Conservation (phyloP, 192 early-diverging fungal genomes). For the Backusella parvicylindrica region DNA sequence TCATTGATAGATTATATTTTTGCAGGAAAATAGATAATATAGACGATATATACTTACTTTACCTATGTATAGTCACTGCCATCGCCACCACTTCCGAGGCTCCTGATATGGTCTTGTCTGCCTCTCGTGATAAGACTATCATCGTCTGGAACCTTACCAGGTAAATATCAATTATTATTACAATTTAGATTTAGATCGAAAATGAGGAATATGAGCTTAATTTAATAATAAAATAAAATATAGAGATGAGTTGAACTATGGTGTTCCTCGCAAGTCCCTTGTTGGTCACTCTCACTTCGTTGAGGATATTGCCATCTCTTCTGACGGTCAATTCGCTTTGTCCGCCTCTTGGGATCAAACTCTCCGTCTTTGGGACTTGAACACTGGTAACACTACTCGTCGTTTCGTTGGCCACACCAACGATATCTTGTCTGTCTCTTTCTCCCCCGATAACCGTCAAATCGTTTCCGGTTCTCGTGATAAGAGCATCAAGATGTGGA, state of each 20-base stretch:
- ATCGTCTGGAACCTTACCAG: constrained; percentile 94
- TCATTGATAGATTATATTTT: background rate
- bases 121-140: constrained; percentile 98
- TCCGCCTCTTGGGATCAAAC: constrained; percentile 99
- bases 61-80: constrained; percentile 70
- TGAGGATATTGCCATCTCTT: constrained; percentile 96
- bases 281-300: constrained; percentile 99
- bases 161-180: background rate
- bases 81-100: constrained; percentile 95
- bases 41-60: background rate
- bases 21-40: constrained; percentile 1
- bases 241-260: constrained; percentile 89
- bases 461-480: constrained; percentile 98
- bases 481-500: constrained; percentile 98
- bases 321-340: constrained; percentile 97
- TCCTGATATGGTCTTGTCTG: constrained; percentile 95
- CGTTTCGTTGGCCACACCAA: constrained; percentile 96
- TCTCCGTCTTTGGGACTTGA: constrained; percentile 98
- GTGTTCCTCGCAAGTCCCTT: constrained; percentile 85
- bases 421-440: constrained; percentile 98
- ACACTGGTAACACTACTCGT: constrained; percentile 91
- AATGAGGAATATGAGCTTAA: background rate
- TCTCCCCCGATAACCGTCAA: constrained; percentile 99
- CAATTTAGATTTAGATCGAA: background rate
- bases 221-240: background rate